A percentile compares a stretch with the other conserved stretches of the same genome.
Conservation (phyloP, 2,329 filamentous ascomycete genomes). For the Fusarium torreyae region DNA sequence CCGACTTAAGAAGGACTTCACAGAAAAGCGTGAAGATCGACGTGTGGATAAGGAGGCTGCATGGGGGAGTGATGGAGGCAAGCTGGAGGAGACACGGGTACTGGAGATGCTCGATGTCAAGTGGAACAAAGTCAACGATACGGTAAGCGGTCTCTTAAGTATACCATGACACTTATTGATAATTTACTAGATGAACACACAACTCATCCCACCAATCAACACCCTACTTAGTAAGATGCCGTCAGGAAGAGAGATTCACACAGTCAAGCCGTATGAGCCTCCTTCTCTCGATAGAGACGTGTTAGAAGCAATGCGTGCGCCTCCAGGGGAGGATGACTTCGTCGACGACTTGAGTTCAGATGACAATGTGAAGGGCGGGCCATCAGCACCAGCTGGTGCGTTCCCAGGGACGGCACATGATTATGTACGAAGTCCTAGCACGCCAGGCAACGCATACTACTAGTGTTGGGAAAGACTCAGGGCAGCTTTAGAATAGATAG, state of each 20-base stretch:
- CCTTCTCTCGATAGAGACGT: slow-evolving; percentile 75
- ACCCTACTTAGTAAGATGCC: slow-evolving; percentile 85
- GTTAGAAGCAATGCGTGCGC: slow-evolving; percentile 72
- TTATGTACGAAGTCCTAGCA: slow-evolving; percentile 52
- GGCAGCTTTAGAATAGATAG: neutral
- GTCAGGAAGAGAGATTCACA: slow-evolving; percentile 88
- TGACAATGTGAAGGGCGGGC: slow-evolving; percentile 53
- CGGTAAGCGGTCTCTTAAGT: slow-evolving; percentile 66
- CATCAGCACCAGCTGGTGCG: slow-evolving; percentile 60
- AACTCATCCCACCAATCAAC: slow-evolving; percentile 79
- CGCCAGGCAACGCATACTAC: slow-evolving; percentile 58
- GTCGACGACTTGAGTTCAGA: slow-evolving; percentile 58
- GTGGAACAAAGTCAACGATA: slow-evolving; percentile 95
- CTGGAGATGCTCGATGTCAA: slow-evolving; percentile 89
- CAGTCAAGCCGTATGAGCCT: slow-evolving; percentile 76
- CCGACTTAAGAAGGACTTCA: slow-evolving; percentile 80
- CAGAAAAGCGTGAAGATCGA: slow-evolving; percentile 83
- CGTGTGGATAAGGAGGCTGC: slow-evolving; percentile 79
- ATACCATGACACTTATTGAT: slow-evolving; percentile 14
- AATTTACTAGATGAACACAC: slow-evolving; percentile 78
- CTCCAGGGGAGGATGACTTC: slow-evolving; percentile 55
- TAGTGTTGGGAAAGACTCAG: slow-evolving; percentile 26
- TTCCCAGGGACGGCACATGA: slow-evolving; percentile 65
- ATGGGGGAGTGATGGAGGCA: slow-evolving; percentile 89
- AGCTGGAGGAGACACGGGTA: slow-evolving; percentile 86